Base-by-base conservation (phyloP, 331 rosid genomes). In the Stylosanthes scabra region DNA sequence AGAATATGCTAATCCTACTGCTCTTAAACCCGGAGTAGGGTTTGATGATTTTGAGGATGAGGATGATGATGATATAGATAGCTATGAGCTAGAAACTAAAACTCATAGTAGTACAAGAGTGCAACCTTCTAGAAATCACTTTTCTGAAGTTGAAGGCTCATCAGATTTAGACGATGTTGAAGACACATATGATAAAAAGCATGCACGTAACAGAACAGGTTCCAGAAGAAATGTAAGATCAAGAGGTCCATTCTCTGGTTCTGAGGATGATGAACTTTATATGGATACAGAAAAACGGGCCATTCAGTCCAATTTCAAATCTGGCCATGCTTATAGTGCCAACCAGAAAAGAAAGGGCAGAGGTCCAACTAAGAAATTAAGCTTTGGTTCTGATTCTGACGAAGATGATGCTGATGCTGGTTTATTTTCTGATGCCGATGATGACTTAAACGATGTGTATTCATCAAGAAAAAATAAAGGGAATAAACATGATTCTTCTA, bases 11-110 rank as follows among this genome's bases (percentile, higher is more conserved):
- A 86, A 81, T 72, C 83, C 83, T 27, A 67, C 57, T 77, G 56
- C 76, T 79, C 3, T 76, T 64, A 79, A 84, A 74, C 87, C 93
- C 59, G 72, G 88, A 15, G 50, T 68, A 14, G 99, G 99, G 65
- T 91, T 94, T 86, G 92, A 94, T 80, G 99, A 94, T 87, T 91
- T 91, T 84, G 90, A 86, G 16, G 99, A 94, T 72, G 93, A 86
- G 74, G 97, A 94, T 72, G 93, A 86, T 71, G 97, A 89, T 75
- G 96, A 90, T 83, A 77, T 94, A 70, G 99, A 94, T 86, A 88
- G 87, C 82, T 94, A 91, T 0, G 99, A 91, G 76, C 57, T 88
- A 34, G 99, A 91, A 78, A 76, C 84, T 74, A 46, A 58, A 15
- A 49, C 83, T 73, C 63, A 68, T 15, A 71, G 60, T 62, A 79